Base-by-base conservation (phyloP, 2,329 filamentous ascomycete genomes). In the Fusarium irregulare region DNA sequence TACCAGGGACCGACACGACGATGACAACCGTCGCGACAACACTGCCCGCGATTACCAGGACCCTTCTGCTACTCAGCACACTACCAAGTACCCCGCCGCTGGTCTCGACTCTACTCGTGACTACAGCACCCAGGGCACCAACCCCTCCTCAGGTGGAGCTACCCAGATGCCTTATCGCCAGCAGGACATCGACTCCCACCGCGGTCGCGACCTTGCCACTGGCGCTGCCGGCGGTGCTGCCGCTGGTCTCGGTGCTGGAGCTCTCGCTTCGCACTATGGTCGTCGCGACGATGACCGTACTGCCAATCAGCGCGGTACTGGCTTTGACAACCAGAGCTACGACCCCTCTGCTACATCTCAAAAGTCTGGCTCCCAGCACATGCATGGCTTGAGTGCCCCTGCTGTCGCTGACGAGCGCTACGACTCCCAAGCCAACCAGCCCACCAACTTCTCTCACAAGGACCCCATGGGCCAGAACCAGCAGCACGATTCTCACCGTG, bases 371-470 rank as follows among this genome's bases (percentile, higher is more conserved):
- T 32, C 61, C 21, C 55, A 48, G 1, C 41, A 20, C 1, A 11
- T 10, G 0, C 60, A 37, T 0, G 41, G 42, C 18, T 27, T 66
- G 2, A 32, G 46, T 1, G 23, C 32, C 7, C 14, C 25, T 0
- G 37, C 61, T 2, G 30, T 49, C 0, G 48, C 47, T 16, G 63
- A 56, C n/a, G 37, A 23, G n/a, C 45, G 20, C 16, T 56, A 63
- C 3, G 32, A 46, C 12, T n/a, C 60, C 0, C 42, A 49, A 23
- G 27, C 37, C 3, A 34, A 23, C 0, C 45, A 64, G 7, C 13
- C 60, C 1, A 40, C 60, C 21, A 64, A 64, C 59, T 64, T 21
- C 7, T 64, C 61, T 8, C 61, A 64, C 40, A 64, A 58, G 1
- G 61, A 58, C 1, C 50, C 61, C 0, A 21, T 30, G 6, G 60